Percentiles rank a stretch among this genome's conserved stretches.
Evolutionary conservation across 2,329 filamentous ascomycete species (phyloP).

Genomic region (Tolypocladium sp.): DNA sequence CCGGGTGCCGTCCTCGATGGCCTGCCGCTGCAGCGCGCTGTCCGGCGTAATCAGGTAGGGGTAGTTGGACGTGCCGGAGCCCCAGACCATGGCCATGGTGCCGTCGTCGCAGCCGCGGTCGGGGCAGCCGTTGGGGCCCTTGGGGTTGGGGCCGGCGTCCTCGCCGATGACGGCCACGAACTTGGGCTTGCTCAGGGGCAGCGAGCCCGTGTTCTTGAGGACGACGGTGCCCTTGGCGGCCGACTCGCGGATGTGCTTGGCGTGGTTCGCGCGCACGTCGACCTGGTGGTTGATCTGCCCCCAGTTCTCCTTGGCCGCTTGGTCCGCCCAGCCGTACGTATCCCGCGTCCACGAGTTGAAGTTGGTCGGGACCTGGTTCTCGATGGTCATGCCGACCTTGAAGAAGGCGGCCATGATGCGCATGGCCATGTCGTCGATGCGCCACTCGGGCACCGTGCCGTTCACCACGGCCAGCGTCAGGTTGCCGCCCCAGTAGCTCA

Average conservation of each 20-base stretch:
- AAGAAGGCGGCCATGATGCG: constrained; percentile 68
- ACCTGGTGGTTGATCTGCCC: constrained; percentile 71
- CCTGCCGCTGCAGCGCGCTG: constrained; percentile 56
- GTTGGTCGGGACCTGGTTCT: constrained; percentile 51
- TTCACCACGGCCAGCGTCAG: constrained; percentile 82
- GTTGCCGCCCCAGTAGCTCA: constrained; percentile 77
- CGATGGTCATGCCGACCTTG: constrained; percentile 50
- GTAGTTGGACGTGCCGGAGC: constrained; percentile 64
- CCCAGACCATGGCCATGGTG: constrained; percentile 70
- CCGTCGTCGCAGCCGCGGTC: constrained; percentile 55
- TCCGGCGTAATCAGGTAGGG: constrained; percentile 71
- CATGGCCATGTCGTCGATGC: constrained; percentile 85
- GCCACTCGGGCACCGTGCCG: constrained; percentile 78
- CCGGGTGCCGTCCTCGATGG: constrained; percentile 46
- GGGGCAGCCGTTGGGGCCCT: constrained; percentile 69
- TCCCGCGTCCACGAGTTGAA: constrained; percentile 82
- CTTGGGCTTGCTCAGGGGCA: constrained; percentile 73
- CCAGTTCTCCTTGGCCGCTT: constrained; percentile 49
- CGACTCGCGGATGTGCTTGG: constrained; percentile 61
- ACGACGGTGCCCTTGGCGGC: constrained; percentile 77
- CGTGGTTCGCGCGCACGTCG: constrained; percentile 73
- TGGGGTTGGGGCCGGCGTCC: constrained; percentile 67
- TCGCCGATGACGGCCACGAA: constrained; percentile 72
- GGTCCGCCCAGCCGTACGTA: constrained; percentile 63
- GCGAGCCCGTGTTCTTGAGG: constrained; percentile 70